Base-by-base conservation (phyloP, 2,329 filamentous ascomycete species). In the Metarhizium anisopliae region DNA sequence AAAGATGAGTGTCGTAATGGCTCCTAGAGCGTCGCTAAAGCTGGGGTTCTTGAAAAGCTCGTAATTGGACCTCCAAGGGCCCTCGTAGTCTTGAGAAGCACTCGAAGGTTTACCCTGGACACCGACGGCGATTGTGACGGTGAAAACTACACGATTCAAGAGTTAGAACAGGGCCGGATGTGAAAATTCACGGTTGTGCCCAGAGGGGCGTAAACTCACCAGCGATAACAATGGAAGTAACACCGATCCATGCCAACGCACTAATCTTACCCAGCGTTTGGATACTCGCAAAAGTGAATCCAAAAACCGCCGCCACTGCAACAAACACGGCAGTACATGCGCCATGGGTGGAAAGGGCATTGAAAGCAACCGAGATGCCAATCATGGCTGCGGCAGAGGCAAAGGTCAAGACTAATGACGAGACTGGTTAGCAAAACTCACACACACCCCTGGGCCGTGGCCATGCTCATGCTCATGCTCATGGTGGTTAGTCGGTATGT, bases 331-430 rank as follows among this genome's bases (percentile, higher is more conserved):
- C 52, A 14, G 52, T 54, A 43, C 52, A 54, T 16, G 43, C 52
- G 14, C 52, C 70, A 55, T 72, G 69, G 0, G 61, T 59, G 0
- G 69, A 71, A 4, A 72, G 55, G 5, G 70, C 62, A 55, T 73
- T 73, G 10, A 73, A 58, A 2, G 59, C 66, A 29, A 70, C 71
- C 1, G 68, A 72, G 16, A 66, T 59, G 14, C 71, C 62, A 13
- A 75, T 65, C 55, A 77, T 69, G 2, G 68, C 72, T 4, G 72
- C 72, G 50, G 71, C 74, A 47, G 66, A 61, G 36, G 59, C 55
- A 32, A 64, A 62, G 42, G 63, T 58, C 58, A 55, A 62, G 16
- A 35, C 58, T 59, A 14, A 43, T 43, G n/a, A 13, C n/a, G 6
- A 42, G 51, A 52, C 7, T 52, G 10, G 32, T 52, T 47, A 56